Evolutionary conservation across 164 flowering plant genomes (phyloP).

Genomic region (Magnolia sinica): DNA sequence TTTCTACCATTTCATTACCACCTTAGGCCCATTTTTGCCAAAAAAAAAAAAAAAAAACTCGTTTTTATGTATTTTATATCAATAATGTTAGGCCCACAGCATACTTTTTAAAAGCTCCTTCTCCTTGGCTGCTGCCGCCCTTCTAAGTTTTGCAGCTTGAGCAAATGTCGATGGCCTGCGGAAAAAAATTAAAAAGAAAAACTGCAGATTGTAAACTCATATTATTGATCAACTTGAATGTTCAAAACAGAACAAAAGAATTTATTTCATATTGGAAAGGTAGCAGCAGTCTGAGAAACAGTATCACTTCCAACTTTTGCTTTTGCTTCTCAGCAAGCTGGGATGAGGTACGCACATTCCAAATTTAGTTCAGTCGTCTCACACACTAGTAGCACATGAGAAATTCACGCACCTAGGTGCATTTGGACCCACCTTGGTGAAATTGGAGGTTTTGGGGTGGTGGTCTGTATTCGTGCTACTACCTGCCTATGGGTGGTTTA

Average conservation of each 20-base stretch:
- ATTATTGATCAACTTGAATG: neutral
- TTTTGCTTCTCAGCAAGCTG: neutral
- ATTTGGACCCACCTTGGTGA: neutral
- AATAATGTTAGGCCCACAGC: neutral
- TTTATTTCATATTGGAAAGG: neutral
- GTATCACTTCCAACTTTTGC: neutral
- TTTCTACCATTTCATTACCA: too few species aligned
- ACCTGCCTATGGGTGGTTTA: neutral
- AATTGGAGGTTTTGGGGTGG: neutral
- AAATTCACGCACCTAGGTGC: neutral
- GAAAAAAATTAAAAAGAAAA: conserved; percentile 12
- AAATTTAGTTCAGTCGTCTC: neutral
- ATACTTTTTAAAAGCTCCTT: conserved; percentile 75
- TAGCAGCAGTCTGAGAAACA: neutral
- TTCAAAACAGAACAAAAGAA: neutral
- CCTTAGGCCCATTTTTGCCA: too few species aligned
- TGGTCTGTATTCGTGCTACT: neutral
- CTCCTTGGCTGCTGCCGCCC: conserved; percentile 90
- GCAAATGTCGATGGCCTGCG: conserved; percentile 96
- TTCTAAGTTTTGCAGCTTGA: conserved; percentile 86
- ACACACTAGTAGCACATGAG: neutral
- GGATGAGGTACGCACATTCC: neutral
- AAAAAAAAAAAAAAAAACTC: too few species aligned
- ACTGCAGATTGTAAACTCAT: neutral
- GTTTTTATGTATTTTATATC: too few species aligned